Percentiles rank a stretch among this genome's conserved stretches.
These are phyloP conservation scores for Ambrosia hybrid DNA, from an alignment of 140 eudicot genomes.

Conservation along the genomic window DNA sequence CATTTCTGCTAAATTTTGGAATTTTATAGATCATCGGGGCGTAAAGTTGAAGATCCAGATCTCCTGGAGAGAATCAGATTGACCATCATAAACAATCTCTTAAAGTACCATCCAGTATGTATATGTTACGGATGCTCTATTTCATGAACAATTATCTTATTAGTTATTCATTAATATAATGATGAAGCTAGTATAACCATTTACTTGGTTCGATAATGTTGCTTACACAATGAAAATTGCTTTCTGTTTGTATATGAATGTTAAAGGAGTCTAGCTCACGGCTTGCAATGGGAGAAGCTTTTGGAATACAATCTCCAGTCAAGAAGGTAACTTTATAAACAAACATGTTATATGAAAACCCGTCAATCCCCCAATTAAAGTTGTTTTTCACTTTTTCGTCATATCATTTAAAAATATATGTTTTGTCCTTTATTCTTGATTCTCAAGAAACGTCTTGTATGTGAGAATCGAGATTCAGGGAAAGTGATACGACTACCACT, in stretches of 20 bases:
- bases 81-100: slow-evolving; percentile 85
- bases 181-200: slow-evolving; percentile 9
- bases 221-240: slow-evolving; percentile 15
- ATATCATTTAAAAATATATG: background rate
- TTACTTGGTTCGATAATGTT: slow-evolving; percentile 5
- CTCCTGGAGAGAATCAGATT: slow-evolving; percentile 90
- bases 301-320: slow-evolving; percentile 85
- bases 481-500: background rate
- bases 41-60: slow-evolving; percentile 97
- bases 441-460: background rate
- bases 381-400: background rate
- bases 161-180: background rate
- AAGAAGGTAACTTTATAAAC: slow-evolving; percentile 56
- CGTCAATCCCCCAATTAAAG: slow-evolving; percentile 10
- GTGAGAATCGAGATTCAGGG: background rate
- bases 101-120: slow-evolving; percentile 94
- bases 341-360: slow-evolving; percentile 6
- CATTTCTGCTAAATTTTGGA: slow-evolving; percentile 12
- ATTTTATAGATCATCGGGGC: slow-evolving; percentile 64
- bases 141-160: slow-evolving; percentile 3
- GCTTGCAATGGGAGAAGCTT: slow-evolving; percentile 98
- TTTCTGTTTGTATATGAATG: slow-evolving; percentile 26
- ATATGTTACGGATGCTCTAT: slow-evolving; percentile 14
- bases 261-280: slow-evolving; percentile 87
- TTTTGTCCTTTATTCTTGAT: background rate